Base-by-base conservation (phyloP, 495 filamentous ascomycete genomes). In the Aspergillus cristatus region DNA sequence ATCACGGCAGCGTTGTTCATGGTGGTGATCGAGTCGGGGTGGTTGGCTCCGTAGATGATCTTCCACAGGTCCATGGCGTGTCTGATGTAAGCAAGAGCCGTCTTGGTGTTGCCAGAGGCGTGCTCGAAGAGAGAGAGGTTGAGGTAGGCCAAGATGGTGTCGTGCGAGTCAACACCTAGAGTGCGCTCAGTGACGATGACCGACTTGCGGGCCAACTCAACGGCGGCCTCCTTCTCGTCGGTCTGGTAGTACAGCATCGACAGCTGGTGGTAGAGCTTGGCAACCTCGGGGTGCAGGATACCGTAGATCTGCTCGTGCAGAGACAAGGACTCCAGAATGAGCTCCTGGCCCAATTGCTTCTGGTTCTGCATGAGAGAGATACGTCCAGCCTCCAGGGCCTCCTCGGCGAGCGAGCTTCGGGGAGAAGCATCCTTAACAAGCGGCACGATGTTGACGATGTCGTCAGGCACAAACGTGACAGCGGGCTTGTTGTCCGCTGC, bases 221-320 rank as follows among this genome's bases (percentile, higher is more conserved):
- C 81, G 22, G 93, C 93, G 3, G 84, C 84, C 8, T 82, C 82
- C 68, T 96, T 97, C 68, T 99, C 91, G 29, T 95, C 91, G 10
- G 94, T 77, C 57, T 89, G 82, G 62, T 86, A 95, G 65, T 94
- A 95, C 30, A 97, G 72, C 74, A 91, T 93, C 6, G 93, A 94
- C 18, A 99, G 71, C 28, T 82, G 84, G 59, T 93, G 85, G 67
- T 99, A 99, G 24, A 94, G 80, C 57, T 90, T 78, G 38, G 90
- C 89, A 47, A 97, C 89, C 62, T 99, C 93, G 8, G 93, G 87
- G 57, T 99, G 93, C 15, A 99, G 72, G 28, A 96, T 88, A 40
- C 93, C 93, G 51, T 99, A 99, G 52, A 99, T 96, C 62, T 99
- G 93, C 65, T 99, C 93, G 51, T 99, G 87, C 20, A 99, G 72